Evolutionary conservation across 2,329 filamentous ascomycete species (phyloP).

Genomic region (Hymenoscyphus linearis): DNA sequence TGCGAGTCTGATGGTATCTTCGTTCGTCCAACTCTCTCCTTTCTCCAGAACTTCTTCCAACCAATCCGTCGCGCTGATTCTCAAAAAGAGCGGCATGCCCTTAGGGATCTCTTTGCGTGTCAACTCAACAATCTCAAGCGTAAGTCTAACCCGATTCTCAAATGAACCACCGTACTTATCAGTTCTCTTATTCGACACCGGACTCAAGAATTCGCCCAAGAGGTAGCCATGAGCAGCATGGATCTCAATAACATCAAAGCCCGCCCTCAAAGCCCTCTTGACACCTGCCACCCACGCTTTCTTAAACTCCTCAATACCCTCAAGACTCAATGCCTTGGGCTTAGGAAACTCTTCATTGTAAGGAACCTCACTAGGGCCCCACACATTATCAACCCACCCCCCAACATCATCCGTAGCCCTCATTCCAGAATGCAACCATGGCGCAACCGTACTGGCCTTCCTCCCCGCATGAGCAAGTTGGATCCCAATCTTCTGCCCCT

Average conservation of each 20-base stretch:
- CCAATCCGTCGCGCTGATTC: conserved; percentile 73
- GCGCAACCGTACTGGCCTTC: conserved; percentile 56
- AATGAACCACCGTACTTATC: conserved; percentile 65
- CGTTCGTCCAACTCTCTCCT: conserved; percentile 60
- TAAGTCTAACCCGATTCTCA: conserved; percentile 65
- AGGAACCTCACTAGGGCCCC: conserved; percentile 46
- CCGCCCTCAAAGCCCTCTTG: conserved; percentile 58
- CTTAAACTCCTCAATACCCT: conserved; percentile 64
- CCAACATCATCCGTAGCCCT: conserved; percentile 45
- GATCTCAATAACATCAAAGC: conserved; percentile 70
- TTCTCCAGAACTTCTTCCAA: conserved; percentile 54
- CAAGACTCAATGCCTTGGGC: conserved; percentile 62
- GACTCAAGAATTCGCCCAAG: conserved; percentile 63
- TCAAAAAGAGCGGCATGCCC: conserved; percentile 65
- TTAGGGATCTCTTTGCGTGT: conserved; percentile 58
- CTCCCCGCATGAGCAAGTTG: conserved; percentile 79
- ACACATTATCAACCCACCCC: conserved; percentile 54
- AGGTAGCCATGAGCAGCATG: conserved; percentile 79
- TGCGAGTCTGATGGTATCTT: conserved; percentile 60
- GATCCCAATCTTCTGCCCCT: conserved; percentile 70
- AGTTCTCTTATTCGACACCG: conserved; percentile 62
- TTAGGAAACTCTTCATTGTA: conserved; percentile 56
- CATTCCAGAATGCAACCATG: conserved; percentile 55
- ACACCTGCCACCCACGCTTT: conserved; percentile 54
- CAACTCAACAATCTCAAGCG: conserved; percentile 60